These are phyloP conservation scores for Neurospora sp. DNA, from an alignment of 2,329 filamentous ascomycete species.

Conservation along the genomic window DNA sequence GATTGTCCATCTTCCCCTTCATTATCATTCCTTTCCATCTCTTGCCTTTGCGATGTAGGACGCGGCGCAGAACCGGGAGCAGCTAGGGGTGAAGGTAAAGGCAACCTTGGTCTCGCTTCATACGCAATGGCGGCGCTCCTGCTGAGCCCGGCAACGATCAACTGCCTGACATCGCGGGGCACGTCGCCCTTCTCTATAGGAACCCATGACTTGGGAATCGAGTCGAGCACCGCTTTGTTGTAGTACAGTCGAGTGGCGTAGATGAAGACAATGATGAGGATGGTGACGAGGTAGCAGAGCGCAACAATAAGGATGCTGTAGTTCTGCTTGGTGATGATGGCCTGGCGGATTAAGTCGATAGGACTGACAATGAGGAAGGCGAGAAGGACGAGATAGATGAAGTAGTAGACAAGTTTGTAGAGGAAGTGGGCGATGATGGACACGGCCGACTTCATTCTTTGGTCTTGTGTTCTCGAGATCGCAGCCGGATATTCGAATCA, in stretches of 20 bases:
- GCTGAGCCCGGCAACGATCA: slow-evolving; percentile 64
- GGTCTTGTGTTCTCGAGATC: slow-evolving; percentile 1
- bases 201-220: slow-evolving; percentile 79
- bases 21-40: neutral
- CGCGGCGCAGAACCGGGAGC: slow-evolving; percentile 4
- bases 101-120: slow-evolving; percentile 60
- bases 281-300: slow-evolving; percentile 64
- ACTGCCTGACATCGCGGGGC: slow-evolving; percentile 59
- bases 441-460: slow-evolving; percentile 29
- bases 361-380: slow-evolving; percentile 71
- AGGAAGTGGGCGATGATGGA: slow-evolving; percentile 64
- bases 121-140: slow-evolving; percentile 75
- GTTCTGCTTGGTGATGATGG: slow-evolving; percentile 52
- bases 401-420: slow-evolving; percentile 68
- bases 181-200: slow-evolving; percentile 82
- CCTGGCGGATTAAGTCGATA: slow-evolving; percentile 71
- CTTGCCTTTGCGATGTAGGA: neutral
- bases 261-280: slow-evolving; percentile 61
- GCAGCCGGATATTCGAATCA: neutral
- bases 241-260: slow-evolving; percentile 82
- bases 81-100: neutral
- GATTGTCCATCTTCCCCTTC: neutral
- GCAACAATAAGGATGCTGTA: slow-evolving; percentile 79
- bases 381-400: slow-evolving; percentile 65
- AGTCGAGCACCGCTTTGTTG: slow-evolving; percentile 66